phyloP scores from a whole-genome alignment of 257 asterid genomes.

The Penstemon barbatus region DNA sequence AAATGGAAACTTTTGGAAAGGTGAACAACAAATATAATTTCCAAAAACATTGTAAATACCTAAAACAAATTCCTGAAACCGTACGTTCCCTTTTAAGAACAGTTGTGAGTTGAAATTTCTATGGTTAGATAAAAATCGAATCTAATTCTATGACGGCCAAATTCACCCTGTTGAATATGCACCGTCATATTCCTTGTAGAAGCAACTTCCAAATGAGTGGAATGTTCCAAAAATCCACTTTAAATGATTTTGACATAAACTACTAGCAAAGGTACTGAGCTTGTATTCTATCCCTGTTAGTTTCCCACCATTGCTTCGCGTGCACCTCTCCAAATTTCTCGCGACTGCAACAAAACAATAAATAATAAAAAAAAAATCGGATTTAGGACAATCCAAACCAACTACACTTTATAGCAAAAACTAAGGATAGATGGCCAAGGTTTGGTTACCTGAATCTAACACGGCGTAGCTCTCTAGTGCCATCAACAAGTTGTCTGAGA shows the following conservation, averaged over 20 bases:
- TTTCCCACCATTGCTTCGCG: slow-evolving; percentile 96
- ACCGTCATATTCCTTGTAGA: slow-evolving; percentile 13
- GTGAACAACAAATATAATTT: slow-evolving; percentile 11
- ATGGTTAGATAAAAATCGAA: slow-evolving; percentile 25
- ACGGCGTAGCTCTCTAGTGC: slow-evolving; percentile 91
- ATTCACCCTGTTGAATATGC: slow-evolving; percentile 8
- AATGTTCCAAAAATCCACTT: not conserved
- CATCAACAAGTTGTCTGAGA: slow-evolving; percentile 82
- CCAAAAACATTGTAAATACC: slow-evolving; percentile 18
- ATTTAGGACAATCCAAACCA: too few relatives aligned
- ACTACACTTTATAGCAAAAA: not conserved
- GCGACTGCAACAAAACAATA: slow-evolving; percentile 52
- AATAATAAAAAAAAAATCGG: not conserved
- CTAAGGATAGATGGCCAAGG: not conserved
- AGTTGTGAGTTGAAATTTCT: slow-evolving; percentile 22
- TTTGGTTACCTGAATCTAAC: slow-evolving; percentile 87
- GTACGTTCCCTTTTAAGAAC: not conserved
- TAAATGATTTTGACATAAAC: not conserved
- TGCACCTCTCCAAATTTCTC: slow-evolving; percentile 85
- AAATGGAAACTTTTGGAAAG: not conserved
- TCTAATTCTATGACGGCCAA: not conserved
- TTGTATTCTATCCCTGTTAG: slow-evolving; percentile 93
- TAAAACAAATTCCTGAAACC: slow-evolving; percentile 11
- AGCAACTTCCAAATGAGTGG: not conserved
- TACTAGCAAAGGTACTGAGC: slow-evolving; percentile 69